These are phyloP conservation scores for Paxillus involutus DNA, from an alignment of 768 basidiomycete species.

Conservation along the genomic window DNA sequence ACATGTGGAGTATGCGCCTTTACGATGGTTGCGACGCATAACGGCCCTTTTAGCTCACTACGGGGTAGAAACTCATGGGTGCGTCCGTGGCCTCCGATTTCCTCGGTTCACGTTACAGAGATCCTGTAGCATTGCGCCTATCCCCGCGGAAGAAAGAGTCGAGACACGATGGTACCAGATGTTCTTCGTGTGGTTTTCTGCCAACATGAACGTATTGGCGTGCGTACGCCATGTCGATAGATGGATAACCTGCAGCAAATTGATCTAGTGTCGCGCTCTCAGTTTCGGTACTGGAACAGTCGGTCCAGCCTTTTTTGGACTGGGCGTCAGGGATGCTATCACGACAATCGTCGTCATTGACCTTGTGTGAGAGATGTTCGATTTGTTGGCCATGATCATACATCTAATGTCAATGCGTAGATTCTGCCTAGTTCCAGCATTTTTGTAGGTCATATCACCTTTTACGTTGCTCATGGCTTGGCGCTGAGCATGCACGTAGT, in stretches of 20 bases:
- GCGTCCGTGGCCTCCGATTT: conserved; percentile 1
- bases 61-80: conserved; percentile 45
- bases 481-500: conserved; percentile 23
- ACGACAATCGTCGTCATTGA: conserved; percentile 44
- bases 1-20: neutral
- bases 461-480: neutral
- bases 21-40: conserved; percentile 17
- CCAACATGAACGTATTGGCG: conserved; percentile 44
- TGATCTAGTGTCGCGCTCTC: neutral
- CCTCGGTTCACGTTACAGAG: neutral
- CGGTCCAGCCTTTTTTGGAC: conserved; percentile 49
- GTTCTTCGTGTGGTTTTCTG: conserved; percentile 54
- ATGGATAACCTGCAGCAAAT: neutral
- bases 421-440: conserved; percentile 35
- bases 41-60: conserved; percentile 32
- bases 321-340: conserved; percentile 44
- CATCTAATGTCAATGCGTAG: conserved; percentile 21
- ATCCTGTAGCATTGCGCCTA: conserved; percentile 36
- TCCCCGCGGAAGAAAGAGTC: conserved; percentile 34
- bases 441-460: conserved; percentile 30
- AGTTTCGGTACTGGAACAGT: conserved; percentile 51
- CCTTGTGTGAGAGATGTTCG: conserved; percentile 34
- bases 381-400: neutral
- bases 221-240: conserved; percentile 21
- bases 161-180: conserved; percentile 45